Evolutionary conservation across 2,329 filamentous ascomycete species (phyloP).

Genomic region (Dactylellina parvicollis): DNA sequence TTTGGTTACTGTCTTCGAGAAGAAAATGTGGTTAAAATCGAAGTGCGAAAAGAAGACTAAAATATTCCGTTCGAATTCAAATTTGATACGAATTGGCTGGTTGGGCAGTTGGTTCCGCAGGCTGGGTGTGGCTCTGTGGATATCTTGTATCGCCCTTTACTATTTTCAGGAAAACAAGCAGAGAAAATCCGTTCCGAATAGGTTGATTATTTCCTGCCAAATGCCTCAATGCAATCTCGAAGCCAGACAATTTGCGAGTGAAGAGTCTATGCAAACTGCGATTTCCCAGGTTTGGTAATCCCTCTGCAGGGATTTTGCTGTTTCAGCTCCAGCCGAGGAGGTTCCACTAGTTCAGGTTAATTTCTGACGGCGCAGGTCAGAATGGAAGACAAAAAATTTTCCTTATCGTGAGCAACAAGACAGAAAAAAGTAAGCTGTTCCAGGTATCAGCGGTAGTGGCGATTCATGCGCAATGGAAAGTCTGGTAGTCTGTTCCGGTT

Average conservation of each 20-base stretch:
- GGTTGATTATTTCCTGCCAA: constrained; percentile 49
- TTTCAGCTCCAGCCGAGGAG: constrained; percentile 52
- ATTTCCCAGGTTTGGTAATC: constrained; percentile 54
- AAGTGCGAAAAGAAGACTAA: constrained; percentile 9
- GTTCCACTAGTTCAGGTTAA: constrained; percentile 38
- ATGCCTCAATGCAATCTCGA: constrained; percentile 53
- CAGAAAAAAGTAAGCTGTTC: constrained; percentile 38
- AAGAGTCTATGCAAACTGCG: constrained; percentile 46
- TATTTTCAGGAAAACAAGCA: constrained; percentile 33
- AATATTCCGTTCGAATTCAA: constrained; percentile 34
- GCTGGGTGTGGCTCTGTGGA: constrained; percentile 20
- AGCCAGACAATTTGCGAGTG: constrained; percentile 53
- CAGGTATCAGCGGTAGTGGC: constrained; percentile 37
- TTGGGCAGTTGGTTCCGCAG: constrained; percentile 1
- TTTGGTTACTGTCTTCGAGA: constrained; percentile 36
- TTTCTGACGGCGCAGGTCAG: constrained; percentile 38
- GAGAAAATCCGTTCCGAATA: constrained; percentile 52
- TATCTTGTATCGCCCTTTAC: constrained; percentile 24
- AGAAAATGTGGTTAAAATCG: constrained; percentile 30
- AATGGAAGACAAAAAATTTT: constrained; percentile 25
- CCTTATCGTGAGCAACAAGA: constrained; percentile 41
- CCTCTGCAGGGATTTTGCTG: constrained; percentile 46
- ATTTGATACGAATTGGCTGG: constrained; percentile 22
- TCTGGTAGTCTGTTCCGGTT: constrained; percentile 38
- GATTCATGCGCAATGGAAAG: constrained; percentile 32